These are phyloP conservation scores for Aspergillus funiculosus DNA, from an alignment of 495 filamentous ascomycete genomes.

Conservation along the genomic window DNA sequence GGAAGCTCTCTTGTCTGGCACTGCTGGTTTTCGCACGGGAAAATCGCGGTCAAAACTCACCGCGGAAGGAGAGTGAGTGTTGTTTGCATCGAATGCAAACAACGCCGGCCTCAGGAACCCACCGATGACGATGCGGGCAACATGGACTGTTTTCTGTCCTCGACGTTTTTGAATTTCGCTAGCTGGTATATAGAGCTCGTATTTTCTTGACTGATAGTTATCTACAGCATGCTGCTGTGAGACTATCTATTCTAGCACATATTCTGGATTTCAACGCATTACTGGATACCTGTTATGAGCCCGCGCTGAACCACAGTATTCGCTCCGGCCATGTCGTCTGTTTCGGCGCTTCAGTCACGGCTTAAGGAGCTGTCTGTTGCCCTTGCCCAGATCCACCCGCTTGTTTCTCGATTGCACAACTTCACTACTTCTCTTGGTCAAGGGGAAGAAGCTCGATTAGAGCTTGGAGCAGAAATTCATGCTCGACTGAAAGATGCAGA, in stretches of 20 bases:
- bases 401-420: constrained; percentile 67
- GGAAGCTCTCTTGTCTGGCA: background rate
- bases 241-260: background rate
- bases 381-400: constrained; percentile 60
- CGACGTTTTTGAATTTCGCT: too few relatives aligned
- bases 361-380: constrained; percentile 63
- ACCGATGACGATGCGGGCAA: constrained; percentile 18
- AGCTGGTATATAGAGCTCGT: too few relatives aligned
- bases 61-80: constrained; percentile 11
- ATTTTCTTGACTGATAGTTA: too few relatives aligned
- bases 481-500: constrained; percentile 76
- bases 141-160: constrained; percentile 9
- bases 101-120: constrained; percentile 18
- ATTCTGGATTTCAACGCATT: too few relatives aligned
- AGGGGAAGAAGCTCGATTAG: constrained; percentile 62
- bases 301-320: too few relatives aligned
- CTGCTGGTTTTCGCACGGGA: constrained; percentile 2
- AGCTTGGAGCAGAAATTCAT: constrained; percentile 78
- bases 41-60: constrained; percentile 3
- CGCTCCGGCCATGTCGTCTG: constrained; percentile 44
- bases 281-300: too few relatives aligned
- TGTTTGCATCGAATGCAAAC: constrained; percentile 42
- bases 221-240: too few relatives aligned
- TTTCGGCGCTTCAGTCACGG: constrained; percentile 57
- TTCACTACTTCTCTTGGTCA: constrained; percentile 56